phyloP scores from a whole-genome alignment of 2,329 filamentous ascomycete species.

The Aspergillus aculeatus region DNA sequence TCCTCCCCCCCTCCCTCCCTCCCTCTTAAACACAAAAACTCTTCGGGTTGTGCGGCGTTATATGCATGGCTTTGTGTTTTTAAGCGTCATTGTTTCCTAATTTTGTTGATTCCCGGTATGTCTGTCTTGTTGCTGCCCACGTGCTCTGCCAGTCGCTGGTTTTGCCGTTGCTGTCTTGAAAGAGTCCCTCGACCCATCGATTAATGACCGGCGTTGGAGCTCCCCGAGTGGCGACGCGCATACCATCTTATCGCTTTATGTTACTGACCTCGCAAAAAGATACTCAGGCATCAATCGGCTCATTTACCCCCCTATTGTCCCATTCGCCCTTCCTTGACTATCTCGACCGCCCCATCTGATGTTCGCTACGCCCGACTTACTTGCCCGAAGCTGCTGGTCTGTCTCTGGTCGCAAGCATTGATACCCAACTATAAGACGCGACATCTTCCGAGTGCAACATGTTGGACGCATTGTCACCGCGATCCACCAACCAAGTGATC shows the following conservation, averaged over 20 bases:
- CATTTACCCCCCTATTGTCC: conserved; percentile 17
- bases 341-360: conserved; percentile 19
- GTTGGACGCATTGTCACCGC: conserved; percentile 49
- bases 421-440: conserved; percentile 3
- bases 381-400: conserved; percentile 1
- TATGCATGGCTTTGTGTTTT: conserved; percentile 28
- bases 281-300: conserved; percentile 9
- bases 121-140: conserved; percentile 2
- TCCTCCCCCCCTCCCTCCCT: conserved; percentile 13
- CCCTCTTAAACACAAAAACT: conserved; percentile 14
- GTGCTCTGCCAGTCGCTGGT: background rate
- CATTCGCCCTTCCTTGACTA: conserved; percentile 14
- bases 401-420: conserved; percentile 1
- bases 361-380: conserved; percentile 19
- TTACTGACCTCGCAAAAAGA: background rate
- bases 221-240: background rate
- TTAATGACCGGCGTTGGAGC: background rate
- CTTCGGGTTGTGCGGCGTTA: conserved; percentile 27
- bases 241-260: background rate
- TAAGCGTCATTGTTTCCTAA: conserved; percentile 26
- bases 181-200: background rate
- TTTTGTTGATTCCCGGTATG: conserved; percentile 21
- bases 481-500: conserved; percentile 48
- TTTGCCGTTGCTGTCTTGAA: background rate
- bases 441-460: conserved; percentile 29